These are phyloP conservation scores for Acanthamoeba rhysodes DNA, from an alignment of 208 protist species.

Conservation along the genomic window DNA sequence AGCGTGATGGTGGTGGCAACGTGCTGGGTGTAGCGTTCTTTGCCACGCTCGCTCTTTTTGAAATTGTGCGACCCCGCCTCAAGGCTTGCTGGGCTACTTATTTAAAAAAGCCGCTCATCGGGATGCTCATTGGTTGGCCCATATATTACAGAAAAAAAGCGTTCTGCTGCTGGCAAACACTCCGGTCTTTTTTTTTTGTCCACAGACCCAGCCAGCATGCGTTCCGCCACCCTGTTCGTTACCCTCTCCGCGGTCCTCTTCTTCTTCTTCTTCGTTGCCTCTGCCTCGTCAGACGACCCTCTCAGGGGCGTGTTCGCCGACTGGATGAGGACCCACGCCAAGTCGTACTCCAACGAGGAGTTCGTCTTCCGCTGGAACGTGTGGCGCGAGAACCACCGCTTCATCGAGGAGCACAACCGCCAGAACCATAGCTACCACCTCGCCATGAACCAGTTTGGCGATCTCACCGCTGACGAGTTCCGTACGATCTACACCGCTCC, in stretches of 20 bases:
- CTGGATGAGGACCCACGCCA: slow-evolving; percentile 28
- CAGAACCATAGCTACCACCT: slow-evolving; percentile 58
- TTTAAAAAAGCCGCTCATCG: no score
- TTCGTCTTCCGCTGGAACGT: slow-evolving; percentile 33
- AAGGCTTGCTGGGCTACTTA: no score
- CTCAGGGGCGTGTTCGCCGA: not conserved
- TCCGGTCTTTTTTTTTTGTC: not conserved
- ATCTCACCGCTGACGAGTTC: slow-evolving; percentile 83
- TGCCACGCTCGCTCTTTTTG: no score
- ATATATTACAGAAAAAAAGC: no score
- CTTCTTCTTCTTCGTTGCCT: not conserved
- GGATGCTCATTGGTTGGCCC: no score
- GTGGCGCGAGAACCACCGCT: slow-evolving; percentile 55
- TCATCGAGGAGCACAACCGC: slow-evolving; percentile 10
- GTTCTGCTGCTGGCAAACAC: no score
- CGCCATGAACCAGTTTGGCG: slow-evolving; percentile 82
- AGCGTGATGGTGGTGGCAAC: no score
- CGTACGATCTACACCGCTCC: not conserved
- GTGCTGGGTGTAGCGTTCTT: no score
- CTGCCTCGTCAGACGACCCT: not conserved
- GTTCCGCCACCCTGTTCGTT: not conserved
- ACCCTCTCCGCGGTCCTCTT: not conserved
- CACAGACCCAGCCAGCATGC: not conserved
- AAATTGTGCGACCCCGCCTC: no score
- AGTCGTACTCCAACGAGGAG: slow-evolving; percentile 50